Evolutionary conservation across 371 early-diverging fungal species (phyloP).

Genomic region (Apophysomyces trapeziformis): DNA sequence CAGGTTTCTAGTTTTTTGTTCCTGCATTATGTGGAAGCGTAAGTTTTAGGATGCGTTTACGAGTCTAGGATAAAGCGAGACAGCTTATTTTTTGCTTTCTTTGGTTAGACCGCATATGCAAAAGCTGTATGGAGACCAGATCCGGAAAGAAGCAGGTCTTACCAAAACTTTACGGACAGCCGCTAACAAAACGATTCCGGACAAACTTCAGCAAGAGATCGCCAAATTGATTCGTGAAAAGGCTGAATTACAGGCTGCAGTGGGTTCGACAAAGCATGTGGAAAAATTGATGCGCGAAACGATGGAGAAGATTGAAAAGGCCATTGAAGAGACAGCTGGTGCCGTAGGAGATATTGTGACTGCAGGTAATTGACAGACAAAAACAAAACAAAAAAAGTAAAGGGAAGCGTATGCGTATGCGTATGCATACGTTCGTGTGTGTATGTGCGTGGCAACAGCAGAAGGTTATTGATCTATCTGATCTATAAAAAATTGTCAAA

Average conservation of each 20-base stretch:
- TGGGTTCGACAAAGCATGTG: constrained; percentile 54
- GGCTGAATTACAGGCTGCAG: constrained; percentile 34
- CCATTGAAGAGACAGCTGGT: constrained; percentile 62
- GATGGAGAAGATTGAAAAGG: constrained; percentile 61
- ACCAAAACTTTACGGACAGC: constrained; percentile 59
- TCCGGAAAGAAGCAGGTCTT: constrained; percentile 80
- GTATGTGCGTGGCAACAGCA: too few species aligned
- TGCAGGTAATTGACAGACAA: background rate
- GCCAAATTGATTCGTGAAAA: constrained; percentile 40
- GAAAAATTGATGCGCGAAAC: constrained; percentile 62
- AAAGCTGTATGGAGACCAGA: constrained; percentile 77
- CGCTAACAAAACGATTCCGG: constrained; percentile 36
- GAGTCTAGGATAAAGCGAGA: background rate
- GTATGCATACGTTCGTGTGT: too few species aligned
- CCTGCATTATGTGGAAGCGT: constrained; percentile 77
- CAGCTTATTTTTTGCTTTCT: background rate
- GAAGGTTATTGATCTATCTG: too few species aligned
- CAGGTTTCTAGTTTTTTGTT: constrained; percentile 82
- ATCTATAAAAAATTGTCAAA: background rate
- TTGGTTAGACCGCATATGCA: constrained; percentile 75
- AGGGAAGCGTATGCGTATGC: background rate
- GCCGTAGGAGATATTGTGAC: constrained; percentile 48
- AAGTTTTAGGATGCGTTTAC: constrained; percentile 5
- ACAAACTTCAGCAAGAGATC: constrained; percentile 40
- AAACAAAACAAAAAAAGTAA: background rate